Evolutionary conservation across 108 stramenopile species (phyloP).

Genomic region (Fragilaria crotonensis): DNA sequence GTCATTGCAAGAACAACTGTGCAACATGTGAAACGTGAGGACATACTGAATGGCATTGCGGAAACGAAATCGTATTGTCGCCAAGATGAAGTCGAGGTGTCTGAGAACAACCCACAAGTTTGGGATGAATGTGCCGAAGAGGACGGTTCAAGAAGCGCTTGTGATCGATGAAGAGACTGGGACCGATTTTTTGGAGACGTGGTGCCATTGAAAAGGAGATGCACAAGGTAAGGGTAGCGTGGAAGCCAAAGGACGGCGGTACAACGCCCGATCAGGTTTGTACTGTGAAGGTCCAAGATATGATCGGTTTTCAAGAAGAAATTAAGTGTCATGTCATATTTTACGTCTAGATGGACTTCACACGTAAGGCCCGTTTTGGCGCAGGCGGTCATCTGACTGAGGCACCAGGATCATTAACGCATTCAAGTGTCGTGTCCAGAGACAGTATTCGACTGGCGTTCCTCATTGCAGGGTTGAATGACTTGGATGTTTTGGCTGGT

Average conservation of each 20-base stretch:
- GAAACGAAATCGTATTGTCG: constrained; percentile 14
- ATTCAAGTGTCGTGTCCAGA: constrained; percentile 22
- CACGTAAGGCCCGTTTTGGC: no score
- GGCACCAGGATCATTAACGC: constrained; percentile 19
- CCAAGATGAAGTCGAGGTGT: no score
- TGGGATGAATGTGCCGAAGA: constrained; percentile 14
- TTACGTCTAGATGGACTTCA: constrained; percentile 36
- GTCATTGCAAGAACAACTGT: no score
- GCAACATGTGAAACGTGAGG: no score
- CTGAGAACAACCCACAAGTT: constrained; percentile 20
- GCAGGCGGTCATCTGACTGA: constrained; percentile 40
- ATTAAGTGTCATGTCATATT: no score
- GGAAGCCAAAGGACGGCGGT: no score
- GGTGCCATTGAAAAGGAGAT: constrained; percentile 37
- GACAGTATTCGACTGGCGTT: constrained; percentile 29
- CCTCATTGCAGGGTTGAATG: constrained; percentile 16
- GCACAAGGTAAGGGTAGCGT: constrained; percentile 26
- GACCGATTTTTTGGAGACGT: no score
- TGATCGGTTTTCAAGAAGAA: constrained; percentile 2
- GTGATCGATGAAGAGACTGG: constrained; percentile 15
- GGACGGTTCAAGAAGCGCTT: constrained; percentile 5
- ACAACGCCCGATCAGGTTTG: background rate
- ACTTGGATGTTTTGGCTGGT: constrained; percentile 8
- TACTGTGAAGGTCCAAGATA: constrained; percentile 16
- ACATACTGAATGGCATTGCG: no score